Base-by-base conservation (phyloP, 2,329 filamentous ascomycete species). In the Cyclaneusma minus region DNA sequence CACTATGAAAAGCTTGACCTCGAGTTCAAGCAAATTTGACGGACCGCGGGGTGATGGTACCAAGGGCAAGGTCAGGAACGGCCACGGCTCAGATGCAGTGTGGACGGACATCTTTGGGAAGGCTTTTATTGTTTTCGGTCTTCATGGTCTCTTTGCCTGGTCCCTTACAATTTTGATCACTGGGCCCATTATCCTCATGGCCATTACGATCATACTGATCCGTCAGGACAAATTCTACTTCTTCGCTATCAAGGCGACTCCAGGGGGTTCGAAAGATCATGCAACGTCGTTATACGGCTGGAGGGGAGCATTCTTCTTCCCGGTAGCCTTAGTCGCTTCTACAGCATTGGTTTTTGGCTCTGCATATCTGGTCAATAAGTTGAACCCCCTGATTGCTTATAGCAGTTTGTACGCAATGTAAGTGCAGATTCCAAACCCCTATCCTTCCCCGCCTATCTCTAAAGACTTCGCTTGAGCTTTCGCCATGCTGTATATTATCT, bases 41-140 rank as follows among this genome's bases (percentile, higher is more conserved):
- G 68, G 74, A 4, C 52, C 58, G 10, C 50, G 64, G 20, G 52
- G 56, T 7, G 67, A 71, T 28, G 55, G 60, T 5, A 58, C 64
- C 29, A 57, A 60, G 26, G 67, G 64, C 29, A 72, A 73, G 40
- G 66, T 77, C 2, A 61, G 68, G 35, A 78, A 74, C 34, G 78
- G 80, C 7, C 60, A 55, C 18, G 71, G 72, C 4, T 71, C 64
- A 10, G 60, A 68, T 32, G 81, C 74, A 16, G 83, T 95, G 9
- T 98, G 85, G 83, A 95, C 95, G 44, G 89, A 95, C 45, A 53
- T 95, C 6, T 87, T 92, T 37, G 89, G 87, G 22, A 66, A 62
- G 29, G 62, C 62, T 2, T 84, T 94, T 48, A 80, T 77, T 10
- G 62, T 92, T 3, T 80, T 94, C 44, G 64, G 67, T 24, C 61